These are phyloP conservation scores for Pythium folliculosum DNA, from an alignment of 352 stramenopile species.

Conservation along the genomic window DNA sequence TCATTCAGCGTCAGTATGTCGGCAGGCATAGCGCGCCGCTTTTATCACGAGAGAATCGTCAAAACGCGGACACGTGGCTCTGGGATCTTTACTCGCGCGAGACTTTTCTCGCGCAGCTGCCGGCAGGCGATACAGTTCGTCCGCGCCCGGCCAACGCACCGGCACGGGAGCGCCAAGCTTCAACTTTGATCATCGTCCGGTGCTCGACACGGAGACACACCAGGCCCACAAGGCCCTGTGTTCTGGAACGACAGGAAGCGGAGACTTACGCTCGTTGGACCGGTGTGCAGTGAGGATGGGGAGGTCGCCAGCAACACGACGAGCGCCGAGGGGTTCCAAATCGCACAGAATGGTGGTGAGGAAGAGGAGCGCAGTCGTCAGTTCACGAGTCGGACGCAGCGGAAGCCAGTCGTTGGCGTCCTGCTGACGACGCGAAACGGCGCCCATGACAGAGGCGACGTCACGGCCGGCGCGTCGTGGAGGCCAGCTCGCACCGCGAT, in stretches of 20 bases:
- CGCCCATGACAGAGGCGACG: conserved; percentile 12
- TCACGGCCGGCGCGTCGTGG: not conserved
- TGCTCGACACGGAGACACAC: not conserved
- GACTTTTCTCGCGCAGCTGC: not conserved
- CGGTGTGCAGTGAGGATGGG: not conserved
- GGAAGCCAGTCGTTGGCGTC: not conserved
- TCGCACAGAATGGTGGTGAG: too few relatives aligned
- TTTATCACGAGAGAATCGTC: too few relatives aligned
- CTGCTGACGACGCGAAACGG: conserved; percentile 1
- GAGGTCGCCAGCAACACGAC: too few relatives aligned
- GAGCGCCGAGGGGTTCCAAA: too few relatives aligned
- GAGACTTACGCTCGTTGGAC: too few relatives aligned
- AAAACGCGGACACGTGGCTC: not conserved
- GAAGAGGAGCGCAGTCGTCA: not conserved
- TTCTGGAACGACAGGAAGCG: too few relatives aligned
- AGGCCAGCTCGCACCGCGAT: too few relatives aligned
- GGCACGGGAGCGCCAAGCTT: not conserved
- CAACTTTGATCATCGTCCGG: not conserved
- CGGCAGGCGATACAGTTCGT: not conserved
- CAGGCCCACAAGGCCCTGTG: too few relatives aligned
- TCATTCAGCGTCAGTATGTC: too few relatives aligned
- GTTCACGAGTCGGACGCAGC: not conserved
- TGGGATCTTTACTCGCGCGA: not conserved
- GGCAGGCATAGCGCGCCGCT: too few relatives aligned
- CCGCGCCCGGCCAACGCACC: not conserved